Conservation (phyloP, 1,284 basidiomycete species). For the Schizophyllum commune region DNA sequence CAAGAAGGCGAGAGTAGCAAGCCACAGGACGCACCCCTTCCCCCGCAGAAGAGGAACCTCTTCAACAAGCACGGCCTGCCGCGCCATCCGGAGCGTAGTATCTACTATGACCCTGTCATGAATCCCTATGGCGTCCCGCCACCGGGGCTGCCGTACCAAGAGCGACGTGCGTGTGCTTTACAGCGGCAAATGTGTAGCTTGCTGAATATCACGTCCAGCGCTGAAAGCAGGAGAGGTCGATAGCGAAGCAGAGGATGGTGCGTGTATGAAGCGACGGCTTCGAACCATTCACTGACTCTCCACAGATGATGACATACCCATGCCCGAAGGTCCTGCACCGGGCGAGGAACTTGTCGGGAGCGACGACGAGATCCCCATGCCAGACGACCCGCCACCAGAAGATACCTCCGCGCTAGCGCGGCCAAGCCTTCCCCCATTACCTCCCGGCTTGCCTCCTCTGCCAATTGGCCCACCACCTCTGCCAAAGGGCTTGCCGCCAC, state of each 20-base stretch:
- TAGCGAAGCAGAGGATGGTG: slow-evolving; percentile 46
- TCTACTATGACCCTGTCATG: slow-evolving; percentile 90
- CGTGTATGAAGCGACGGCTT: slow-evolving; percentile 1
- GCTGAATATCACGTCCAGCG: slow-evolving; percentile 29
- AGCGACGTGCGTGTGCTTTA: slow-evolving; percentile 55
- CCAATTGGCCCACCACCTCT: slow-evolving; percentile 9
- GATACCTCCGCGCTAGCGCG: background rate
- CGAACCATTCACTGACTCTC: background rate
- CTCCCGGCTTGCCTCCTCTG: slow-evolving; percentile 12
- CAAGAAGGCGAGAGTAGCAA: slow-evolving; percentile 30
- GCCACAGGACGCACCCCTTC: slow-evolving; percentile 34
- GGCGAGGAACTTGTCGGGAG: slow-evolving; percentile 39
- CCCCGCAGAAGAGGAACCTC: slow-evolving; percentile 47
- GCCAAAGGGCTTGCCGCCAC: slow-evolving; percentile 4
- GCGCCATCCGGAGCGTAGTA: slow-evolving; percentile 79
- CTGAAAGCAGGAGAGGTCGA: slow-evolving; percentile 54
- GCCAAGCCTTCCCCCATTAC: slow-evolving; percentile 8
- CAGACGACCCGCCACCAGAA: slow-evolving; percentile 69
- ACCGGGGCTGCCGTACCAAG: slow-evolving; percentile 91
- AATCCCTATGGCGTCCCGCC: slow-evolving; percentile 95
- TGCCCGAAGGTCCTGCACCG: slow-evolving; percentile 75
- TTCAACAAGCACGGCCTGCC: slow-evolving; percentile 80
- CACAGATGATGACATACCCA: slow-evolving; percentile 51
- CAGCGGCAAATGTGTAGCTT: background rate
- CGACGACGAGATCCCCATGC: slow-evolving; percentile 84